Base-by-base conservation (phyloP, 345 rosid genomes). In the Ricinus communis region DNA sequence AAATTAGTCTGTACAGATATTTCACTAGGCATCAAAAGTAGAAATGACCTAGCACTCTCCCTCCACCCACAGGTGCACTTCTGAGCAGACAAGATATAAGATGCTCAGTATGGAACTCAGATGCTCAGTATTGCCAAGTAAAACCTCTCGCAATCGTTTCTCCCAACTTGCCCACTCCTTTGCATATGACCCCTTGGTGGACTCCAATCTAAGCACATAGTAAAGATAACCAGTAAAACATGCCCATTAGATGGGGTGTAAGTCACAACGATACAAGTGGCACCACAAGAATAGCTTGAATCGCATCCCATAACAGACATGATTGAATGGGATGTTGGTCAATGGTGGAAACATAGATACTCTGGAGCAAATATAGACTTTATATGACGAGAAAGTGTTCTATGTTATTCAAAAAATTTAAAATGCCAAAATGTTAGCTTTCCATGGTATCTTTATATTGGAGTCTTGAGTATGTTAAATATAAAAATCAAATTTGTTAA, bases 141-240 rank as follows among this genome's bases (percentile, higher is more conserved):
- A 66, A 70, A 76, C 76, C 47, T 83, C 82, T 7, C 93, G 87
- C 74, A 92, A 75, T 58, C 77, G 79, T 75, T 85, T 87, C 84
- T 95, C 99, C 99, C 97, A 95, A 73, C 90, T 86, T 56, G 76
- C 73, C 97, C 97, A 95, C 73, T 89, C 93, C 68, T 78, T 80
- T 62, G 81, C 85, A 72, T 87, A 95, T 47, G 92, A 62, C 60
- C 96, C 97, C 76, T 92, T 89, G 31, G 85, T 79, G 21, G 98
- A 81, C 62, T 92, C 99, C 85, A 83, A 81, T 77, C 99, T 95
- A 76, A 51, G 15, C 59, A 69, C 36, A 69, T 31, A 70, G 45
- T 18, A 43, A 66, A 67, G 65, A 76, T 43, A 59, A 55, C n/a
- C 27, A n/a, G 46, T 64, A 49, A 43, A 19, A 31, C 6, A 50